Evolutionary conservation across 192 early-diverging fungal species (phyloP), one percentile per base, ranked within the genome.

Genomic region (Dimargaris xerosporica): DNA sequence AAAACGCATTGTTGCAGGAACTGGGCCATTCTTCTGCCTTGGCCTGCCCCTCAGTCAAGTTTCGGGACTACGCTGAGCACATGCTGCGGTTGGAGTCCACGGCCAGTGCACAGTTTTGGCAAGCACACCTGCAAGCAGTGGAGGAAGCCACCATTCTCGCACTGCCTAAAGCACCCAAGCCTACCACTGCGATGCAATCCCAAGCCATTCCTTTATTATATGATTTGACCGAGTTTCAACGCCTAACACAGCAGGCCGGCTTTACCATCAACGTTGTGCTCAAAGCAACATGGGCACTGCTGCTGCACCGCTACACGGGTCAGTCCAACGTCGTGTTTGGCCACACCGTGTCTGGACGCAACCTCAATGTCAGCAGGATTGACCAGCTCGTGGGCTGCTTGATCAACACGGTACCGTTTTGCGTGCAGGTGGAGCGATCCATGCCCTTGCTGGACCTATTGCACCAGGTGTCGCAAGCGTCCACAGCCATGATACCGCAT

Each of bases 241-340:
- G 39, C 9, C 34, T 15, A 1, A 19, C 41, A 13, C 13, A 59
- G 5, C 17, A 10, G 2, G 10, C 9, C 17, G 56, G 56, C 1
- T 10, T 59, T 28, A 59, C 56, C 13, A 29, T 59, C 16, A 39
- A 28, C 30, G 29, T 34, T n/a, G 16, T 59, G 15, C 56, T 59
- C 23, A 11, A 23, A 13, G 30, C 56, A 13, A 34, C 56, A 39
- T 59, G 56, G 56, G 56, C 56, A 2, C 34, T 59, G 10, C 34
- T 59, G 9, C 56, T 59, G 19, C 12, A n/a, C 17, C 2, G 12
- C 31, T 59, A 59, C 56, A 59, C 56, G 3, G 56, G 39, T 17
- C 34, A 59, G 29, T 19, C 30, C 16, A 34, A 59, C 56, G 56
- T 59, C 9, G 39, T 59, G 15, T 59, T 59, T 41, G 56, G 56